Conservation (phyloP, 129 eudicot species). For the Flaveria sonorensis region DNA sequence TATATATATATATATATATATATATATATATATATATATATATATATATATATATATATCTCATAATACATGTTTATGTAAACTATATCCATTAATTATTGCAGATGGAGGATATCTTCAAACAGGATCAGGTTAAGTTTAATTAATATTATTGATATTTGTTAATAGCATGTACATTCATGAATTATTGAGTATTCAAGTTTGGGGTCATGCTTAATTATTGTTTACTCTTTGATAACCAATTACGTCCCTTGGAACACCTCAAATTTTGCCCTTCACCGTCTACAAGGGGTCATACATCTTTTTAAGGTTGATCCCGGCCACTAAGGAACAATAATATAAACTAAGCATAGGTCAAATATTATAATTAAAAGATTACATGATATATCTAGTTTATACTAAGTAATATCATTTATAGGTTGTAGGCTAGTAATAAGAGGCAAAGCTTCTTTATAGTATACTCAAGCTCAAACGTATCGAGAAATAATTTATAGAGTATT, state of each 20-base stretch:
- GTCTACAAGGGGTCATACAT: slow-evolving; percentile 38
- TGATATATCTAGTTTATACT: background rate
- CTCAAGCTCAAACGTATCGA: no score
- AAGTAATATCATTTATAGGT: background rate
- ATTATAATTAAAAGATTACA: background rate
- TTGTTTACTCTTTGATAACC: slow-evolving; percentile 25
- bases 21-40: background rate
- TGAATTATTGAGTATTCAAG: slow-evolving; percentile 16
- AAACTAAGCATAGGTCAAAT: background rate
- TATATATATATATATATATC: background rate
- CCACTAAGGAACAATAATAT: slow-evolving; percentile 21
- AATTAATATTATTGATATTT: slow-evolving; percentile 5
- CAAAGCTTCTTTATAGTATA: no score
- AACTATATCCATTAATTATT: background rate
- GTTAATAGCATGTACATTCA: slow-evolving; percentile 29
- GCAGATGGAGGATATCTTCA: slow-evolving; percentile 16
- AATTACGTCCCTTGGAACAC: slow-evolving; percentile 40
- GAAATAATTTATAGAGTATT: no score
- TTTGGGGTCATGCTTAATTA: slow-evolving; percentile 20
- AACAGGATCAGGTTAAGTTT: slow-evolving; percentile 20
- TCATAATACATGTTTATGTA: background rate
- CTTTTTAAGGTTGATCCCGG: slow-evolving; percentile 38
- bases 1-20: background rate
- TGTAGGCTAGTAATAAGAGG: no score
- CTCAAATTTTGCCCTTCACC: slow-evolving; percentile 45